These are phyloP conservation scores for Cadophora luteo-olivacea DNA, from an alignment of 2,329 filamentous ascomycete genomes.

Conservation along the genomic window DNA sequence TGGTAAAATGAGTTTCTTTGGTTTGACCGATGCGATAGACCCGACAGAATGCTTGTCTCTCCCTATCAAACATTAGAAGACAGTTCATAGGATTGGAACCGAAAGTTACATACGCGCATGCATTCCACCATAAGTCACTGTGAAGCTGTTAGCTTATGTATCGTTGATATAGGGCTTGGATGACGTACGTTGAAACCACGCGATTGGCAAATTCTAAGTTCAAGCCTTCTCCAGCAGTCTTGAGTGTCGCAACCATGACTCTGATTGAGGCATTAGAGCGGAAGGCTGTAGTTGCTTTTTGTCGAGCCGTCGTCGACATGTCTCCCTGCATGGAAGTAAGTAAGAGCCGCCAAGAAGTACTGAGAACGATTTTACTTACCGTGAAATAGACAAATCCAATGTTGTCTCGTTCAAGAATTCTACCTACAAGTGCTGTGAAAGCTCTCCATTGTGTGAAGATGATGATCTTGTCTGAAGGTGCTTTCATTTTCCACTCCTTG, in stretches of 20 bases:
- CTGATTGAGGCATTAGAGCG: slow-evolving; percentile 44
- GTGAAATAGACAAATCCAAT: slow-evolving; percentile 49
- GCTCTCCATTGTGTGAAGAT: slow-evolving; percentile 63
- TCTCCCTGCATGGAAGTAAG: slow-evolving; percentile 50
- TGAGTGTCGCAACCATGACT: slow-evolving; percentile 57
- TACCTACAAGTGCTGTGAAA: slow-evolving; percentile 55
- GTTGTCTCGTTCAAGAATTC: slow-evolving; percentile 52
- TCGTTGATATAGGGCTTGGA: no score
- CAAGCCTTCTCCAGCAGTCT: slow-evolving; percentile 56
- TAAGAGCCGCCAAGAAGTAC: no score
- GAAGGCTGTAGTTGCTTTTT: slow-evolving; percentile 54
- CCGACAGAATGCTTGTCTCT: slow-evolving; percentile 65
- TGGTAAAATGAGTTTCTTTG: slow-evolving; percentile 61
- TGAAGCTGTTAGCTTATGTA: not conserved
- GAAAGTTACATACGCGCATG: not conserved
- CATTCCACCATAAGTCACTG: slow-evolving; percentile 21
- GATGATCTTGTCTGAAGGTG: slow-evolving; percentile 58
- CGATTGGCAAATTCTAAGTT: slow-evolving; percentile 60
- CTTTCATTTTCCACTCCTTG: slow-evolving; percentile 48
- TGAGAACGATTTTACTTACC: slow-evolving; percentile 38
- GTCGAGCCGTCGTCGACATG: slow-evolving; percentile 50
- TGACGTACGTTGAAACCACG: slow-evolving; percentile 39
- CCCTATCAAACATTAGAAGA: slow-evolving; percentile 40
- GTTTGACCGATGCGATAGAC: slow-evolving; percentile 68
- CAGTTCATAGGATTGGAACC: not conserved